phyloP scores from a whole-genome alignment of 1,139 yeast genomes.

The Sugiyamaella pinicola region DNA sequence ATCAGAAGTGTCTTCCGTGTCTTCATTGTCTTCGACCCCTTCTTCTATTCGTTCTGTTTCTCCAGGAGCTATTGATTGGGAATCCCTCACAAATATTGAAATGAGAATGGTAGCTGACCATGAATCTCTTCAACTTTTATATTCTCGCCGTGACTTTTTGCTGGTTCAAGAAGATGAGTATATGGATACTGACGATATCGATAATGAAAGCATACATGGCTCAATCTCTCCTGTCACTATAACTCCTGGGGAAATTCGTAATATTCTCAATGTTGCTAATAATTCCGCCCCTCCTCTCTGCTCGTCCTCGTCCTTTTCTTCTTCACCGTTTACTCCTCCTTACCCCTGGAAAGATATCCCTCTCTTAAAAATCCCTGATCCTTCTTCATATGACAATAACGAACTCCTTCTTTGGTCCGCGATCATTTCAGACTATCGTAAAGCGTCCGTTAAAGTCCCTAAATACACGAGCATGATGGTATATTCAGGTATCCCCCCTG shows the following conservation, averaged over 20 bases:
- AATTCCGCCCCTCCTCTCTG: background rate
- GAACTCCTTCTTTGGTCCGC: conserved; percentile 45
- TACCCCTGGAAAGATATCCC: conserved; percentile 35
- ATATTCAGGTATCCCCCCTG: conserved; percentile 46
- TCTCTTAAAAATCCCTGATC: conserved; percentile 25
- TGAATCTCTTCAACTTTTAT: conserved; percentile 11
- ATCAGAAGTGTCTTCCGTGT: background rate
- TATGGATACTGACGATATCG: conserved; percentile 5
- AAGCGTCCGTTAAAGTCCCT: conserved; percentile 40
- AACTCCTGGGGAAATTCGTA: conserved; percentile 4
- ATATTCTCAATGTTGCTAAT: background rate
- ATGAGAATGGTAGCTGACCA: conserved; percentile 23
- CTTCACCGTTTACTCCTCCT: too few relatives aligned
- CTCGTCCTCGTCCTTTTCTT: too few relatives aligned
- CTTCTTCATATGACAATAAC: conserved; percentile 28
- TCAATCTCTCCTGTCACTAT: background rate
- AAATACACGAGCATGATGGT: conserved; percentile 39
- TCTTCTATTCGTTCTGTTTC: conserved; percentile 1
- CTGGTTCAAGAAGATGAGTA: conserved; percentile 21
- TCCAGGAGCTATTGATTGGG: conserved; percentile 24
- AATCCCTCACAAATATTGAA: conserved; percentile 25
- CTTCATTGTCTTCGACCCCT: background rate
- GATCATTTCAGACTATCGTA: conserved; percentile 41
- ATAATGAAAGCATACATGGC: background rate
- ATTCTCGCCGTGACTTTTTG: conserved; percentile 21